Conservation (phyloP, 2,329 filamentous ascomycete species). For the Cytospora chrysosperma region DNA sequence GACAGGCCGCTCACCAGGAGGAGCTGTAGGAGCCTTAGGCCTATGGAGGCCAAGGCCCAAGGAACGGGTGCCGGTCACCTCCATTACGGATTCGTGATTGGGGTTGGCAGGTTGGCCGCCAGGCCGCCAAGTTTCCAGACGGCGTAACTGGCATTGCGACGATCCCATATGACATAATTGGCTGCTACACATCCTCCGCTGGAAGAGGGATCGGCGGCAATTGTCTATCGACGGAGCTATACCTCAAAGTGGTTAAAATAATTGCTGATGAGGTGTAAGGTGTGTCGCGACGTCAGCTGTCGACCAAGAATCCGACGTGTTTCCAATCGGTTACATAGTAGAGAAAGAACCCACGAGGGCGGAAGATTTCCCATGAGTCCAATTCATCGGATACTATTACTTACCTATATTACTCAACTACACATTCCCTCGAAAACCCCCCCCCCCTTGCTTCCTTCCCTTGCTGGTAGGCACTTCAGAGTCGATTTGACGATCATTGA, state of each 20-base stretch:
- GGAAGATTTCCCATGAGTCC: background rate
- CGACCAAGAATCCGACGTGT: constrained; percentile 1
- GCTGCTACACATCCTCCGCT: background rate
- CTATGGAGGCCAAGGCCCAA: background rate
- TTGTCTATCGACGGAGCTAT: constrained; percentile 12
- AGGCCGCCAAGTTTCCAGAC: background rate
- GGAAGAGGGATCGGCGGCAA: constrained; percentile 6
- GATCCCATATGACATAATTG: constrained; percentile 20
- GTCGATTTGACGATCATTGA: background rate
- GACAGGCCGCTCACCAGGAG: background rate
- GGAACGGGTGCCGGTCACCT: background rate
- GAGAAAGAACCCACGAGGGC: background rate
- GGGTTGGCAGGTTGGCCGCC: too few species aligned
- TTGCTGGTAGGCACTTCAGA: background rate
- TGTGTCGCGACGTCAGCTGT: background rate
- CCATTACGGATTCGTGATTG: background rate
- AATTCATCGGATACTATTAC: too few species aligned
- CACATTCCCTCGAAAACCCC: background rate
- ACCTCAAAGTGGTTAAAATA: constrained; percentile 9
- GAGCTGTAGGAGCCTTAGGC: background rate
- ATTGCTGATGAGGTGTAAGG: constrained; percentile 3
- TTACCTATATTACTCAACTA: too few species aligned
- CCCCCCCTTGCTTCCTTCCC: background rate
- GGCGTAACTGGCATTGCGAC: constrained; percentile 2
- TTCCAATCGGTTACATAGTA: background rate